Evolutionary conservation across 805 yeast species (phyloP), one percentile per base, ranked within the genome.

Genomic region (Kluyveromyces siamensis): DNA sequence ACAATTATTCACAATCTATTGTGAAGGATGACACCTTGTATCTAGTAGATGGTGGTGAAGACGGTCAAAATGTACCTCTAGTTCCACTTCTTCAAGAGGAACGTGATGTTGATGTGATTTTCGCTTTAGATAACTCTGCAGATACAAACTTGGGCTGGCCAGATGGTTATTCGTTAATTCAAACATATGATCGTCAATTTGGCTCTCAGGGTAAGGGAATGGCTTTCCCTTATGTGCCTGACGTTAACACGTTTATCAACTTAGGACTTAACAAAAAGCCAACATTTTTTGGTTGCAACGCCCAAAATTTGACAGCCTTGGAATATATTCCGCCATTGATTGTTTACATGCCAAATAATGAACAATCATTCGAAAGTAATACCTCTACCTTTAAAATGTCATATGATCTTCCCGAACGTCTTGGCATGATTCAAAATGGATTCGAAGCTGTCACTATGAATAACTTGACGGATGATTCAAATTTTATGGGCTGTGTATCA

Each of bases 141-240:
- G 89, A 84, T 52, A 76, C 87, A 2, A 65, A 69, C 39, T 63
- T 68, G 40, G 55, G 48, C 38, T 84, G 88, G 87, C 91, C 93
- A 19, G 74, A 76, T 57, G 91, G 90, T 46, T 56, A 80, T 2
- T 75, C 88, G 1, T 59, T 85, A 53, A 76, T 73, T 30, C 61
- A 63, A 39, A 77, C 85, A 8, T 83, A 74, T 58, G 69, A 71
- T 52, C 73, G 88, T 56, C 87, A 83, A 66, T 81, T 79, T 51
- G 59, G 56, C 40, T 14, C 55, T 8, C 80, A 54, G 49, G 83
- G 81, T 27, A 72, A 75, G 55, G 78, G 79, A 46, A 77, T 85
- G 33, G 70, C 83, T 4, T 85, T 84, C 74, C 96, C 96, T 11
- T 79, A 84, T 56, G 91, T 88, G 48, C 96, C 96, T 11, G 90